Base-by-base conservation (phyloP, 2,329 filamentous ascomycete genomes). In the Parascedosporium putredinis region DNA sequence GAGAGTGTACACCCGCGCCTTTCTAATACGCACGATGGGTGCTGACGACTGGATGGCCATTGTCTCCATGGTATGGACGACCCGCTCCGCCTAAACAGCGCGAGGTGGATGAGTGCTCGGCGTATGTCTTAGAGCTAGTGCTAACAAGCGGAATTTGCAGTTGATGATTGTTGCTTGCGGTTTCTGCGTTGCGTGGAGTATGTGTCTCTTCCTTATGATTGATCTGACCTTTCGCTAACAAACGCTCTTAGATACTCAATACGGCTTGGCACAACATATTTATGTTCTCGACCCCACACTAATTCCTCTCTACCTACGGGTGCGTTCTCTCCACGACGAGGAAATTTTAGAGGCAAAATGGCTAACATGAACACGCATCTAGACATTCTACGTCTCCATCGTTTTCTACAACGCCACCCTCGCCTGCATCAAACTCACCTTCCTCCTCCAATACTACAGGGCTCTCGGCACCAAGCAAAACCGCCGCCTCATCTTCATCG, bases 361-460 rank as follows among this genome's bases (percentile, higher is more conserved):
- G 14, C 10, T 4, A 7, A 34, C 2, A 24, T 23, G 24, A 29
- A 45, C 43, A 18, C 38, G 8, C 33, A 31, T 43, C 5, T 49
- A 66, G 63, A 54, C 50, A 12, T 60, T 66, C 49, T 66, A 57
- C 51, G 44, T 60, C 22, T 57, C 58, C 8, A 59, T 65, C 27
- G 51, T 66, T 5, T 51, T 60, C n/a, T 67, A 67, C 54, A 62
- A 61, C 43, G 44, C 54, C 6, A 53, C 56, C 22, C 55, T 67
- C 2, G 45, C 56, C 31, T 53, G 57, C 22, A 58, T 64, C 51
- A 68, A 68, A 50, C 57, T 62, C 46, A 63, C 64, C 1, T 64
- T 68, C 34, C 55, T 67, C 24, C 52, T 65, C 6, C 65, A 67
- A 51, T 68, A 67, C 56, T 63, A 62, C 36, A 63, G 66, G 20